Evolutionary conservation across 2,329 filamentous ascomycete genomes (phyloP), one percentile per base, ranked within the genome.

Genomic region (Colletotrichum sp.): DNA sequence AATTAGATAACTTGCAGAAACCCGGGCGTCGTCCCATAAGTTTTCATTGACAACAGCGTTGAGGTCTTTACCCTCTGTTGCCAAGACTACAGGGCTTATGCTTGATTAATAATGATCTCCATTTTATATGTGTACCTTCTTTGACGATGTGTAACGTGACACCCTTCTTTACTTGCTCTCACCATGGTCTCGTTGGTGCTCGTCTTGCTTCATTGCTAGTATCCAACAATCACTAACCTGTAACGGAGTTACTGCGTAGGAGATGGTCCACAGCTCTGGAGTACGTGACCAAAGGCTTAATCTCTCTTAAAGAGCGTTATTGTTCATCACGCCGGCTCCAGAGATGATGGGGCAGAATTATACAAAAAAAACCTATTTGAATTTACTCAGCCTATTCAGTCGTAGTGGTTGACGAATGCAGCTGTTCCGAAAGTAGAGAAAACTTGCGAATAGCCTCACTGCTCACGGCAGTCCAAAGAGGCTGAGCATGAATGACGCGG

Each of bases 291-390:
- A 48, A 48, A n/a, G 18, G 9, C 18, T n/a, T 3, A 6, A 21
- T 1, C n/a, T 2, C 10, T 43, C 18, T 10, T 6, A 6, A 43
- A n/a, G 18, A 43, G 38, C 1, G 0, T 10, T 10, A 6, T n/a
- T n/a, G 5, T 2, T 5, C 38, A 10, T 18, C 5, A 43, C 18
- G 10, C 10, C 6, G n/a, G 4, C n/a, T 21, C n/a, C 3, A 3
- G 10, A 21, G 9, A 7, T 48, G 4, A 48, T 5, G 6, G 10
- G 43, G n/a, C 3, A 6, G 18, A 48, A 2, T 4, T 21, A 12
- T 21, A 4, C 2, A 5, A 48, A 48, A 4, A 4, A 36, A 7
- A 4, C 43, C n/a, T 48, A 13, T 13, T 52, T 52, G n/a, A 21
- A 21, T 21, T 13, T 52, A 8, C 3, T 21, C n/a, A 52, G 43